Conservation (phyloP, 257 asterid species). For the Solanum acaule region DNA sequence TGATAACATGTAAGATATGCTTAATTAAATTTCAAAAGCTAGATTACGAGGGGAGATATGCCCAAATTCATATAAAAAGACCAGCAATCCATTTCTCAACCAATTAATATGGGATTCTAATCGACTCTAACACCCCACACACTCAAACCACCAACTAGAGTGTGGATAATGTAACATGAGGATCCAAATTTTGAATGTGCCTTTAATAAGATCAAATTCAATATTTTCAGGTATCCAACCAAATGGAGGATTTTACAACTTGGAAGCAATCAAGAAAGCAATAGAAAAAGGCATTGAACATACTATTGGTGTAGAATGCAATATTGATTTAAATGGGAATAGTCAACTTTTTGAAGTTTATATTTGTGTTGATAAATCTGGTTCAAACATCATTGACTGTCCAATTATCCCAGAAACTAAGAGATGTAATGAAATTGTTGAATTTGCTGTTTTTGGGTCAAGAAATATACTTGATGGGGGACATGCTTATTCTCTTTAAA, state of each 20-base stretch:
- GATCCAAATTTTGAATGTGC: not conserved
- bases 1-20: not conserved
- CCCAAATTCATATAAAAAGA: not conserved
- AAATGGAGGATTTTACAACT: not conserved
- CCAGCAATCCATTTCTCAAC: not conserved
- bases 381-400: conserved; percentile 1
- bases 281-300: not conserved
- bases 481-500: not conserved
- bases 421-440: not conserved
- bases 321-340: not conserved
- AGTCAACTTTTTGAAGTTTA: not conserved
- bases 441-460: not conserved
- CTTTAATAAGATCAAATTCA: not conserved
- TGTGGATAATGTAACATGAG: no score
- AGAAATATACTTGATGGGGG: not conserved
- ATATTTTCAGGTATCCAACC: not conserved
- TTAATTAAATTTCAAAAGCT: not conserved
- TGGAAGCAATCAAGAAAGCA: not conserved
- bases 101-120: not conserved
- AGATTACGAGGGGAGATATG: not conserved
- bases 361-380: not conserved
- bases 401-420: not conserved
- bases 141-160: not conserved
- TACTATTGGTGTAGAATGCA: not conserved
- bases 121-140: not conserved